Evolutionary conservation across 2,329 filamentous ascomycete genomes (phyloP).

Genomic region (Grosmannia clavigera): DNA sequence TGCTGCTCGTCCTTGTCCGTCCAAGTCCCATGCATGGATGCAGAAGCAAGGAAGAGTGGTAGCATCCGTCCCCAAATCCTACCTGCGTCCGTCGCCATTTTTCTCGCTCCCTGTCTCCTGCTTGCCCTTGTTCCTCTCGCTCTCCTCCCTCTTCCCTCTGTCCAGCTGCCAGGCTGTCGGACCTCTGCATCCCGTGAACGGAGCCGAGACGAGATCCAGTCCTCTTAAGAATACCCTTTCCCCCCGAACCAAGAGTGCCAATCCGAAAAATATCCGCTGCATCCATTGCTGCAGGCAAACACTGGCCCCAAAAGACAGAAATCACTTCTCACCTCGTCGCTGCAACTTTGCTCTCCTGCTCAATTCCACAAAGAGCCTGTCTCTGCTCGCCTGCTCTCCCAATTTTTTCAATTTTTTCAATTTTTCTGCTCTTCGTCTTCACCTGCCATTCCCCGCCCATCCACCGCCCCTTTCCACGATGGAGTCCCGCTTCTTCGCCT

Average conservation of each 20-base stretch:
- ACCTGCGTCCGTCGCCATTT: no score
- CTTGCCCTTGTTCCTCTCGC: neutral
- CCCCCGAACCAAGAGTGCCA: neutral
- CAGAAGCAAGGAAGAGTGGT: neutral
- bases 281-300: no score
- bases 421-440: neutral
- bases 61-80: neutral
- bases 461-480: neutral
- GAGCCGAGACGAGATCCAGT: neutral
- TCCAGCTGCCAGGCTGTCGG: neutral
- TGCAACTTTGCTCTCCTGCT: no score
- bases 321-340: no score
- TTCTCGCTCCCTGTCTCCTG: neutral
- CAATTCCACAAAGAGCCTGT: no score
- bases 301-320: neutral
- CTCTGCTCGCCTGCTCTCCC: neutral
- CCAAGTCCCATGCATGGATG: neutral
- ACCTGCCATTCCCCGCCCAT: neutral
- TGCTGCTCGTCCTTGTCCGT: neutral
- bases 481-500: conserved; percentile 6
- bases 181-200: neutral
- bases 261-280: neutral
- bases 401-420: no score
- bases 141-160: neutral
- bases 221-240: neutral